Evolutionary conservation across 1,139 yeast genomes (phyloP).

Genomic region (Yamadazyma triangularis): DNA sequence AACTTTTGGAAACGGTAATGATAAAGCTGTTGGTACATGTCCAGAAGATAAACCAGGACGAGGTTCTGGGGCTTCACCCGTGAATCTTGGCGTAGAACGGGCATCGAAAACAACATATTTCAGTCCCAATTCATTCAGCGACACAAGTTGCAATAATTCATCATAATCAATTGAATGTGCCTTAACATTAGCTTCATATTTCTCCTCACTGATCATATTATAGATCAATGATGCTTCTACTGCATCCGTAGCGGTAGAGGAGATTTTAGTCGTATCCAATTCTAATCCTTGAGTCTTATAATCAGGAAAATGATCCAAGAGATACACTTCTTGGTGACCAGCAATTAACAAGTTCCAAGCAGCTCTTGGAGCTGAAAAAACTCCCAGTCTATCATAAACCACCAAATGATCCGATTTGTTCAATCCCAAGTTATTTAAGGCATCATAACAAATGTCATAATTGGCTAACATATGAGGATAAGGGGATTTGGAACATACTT

Average conservation of each 20-base stretch:
- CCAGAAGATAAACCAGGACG: conserved; percentile 85
- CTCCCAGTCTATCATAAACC: conserved; percentile 82
- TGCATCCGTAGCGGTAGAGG: conserved; percentile 11
- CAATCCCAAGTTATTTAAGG: conserved; percentile 48
- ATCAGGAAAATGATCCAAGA: conserved; percentile 57
- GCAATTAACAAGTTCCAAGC: conserved; percentile 83
- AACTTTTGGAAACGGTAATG: conserved; percentile 70
- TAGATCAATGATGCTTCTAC: conserved; percentile 17
- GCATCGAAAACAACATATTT: conserved; percentile 72
- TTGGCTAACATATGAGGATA: conserved; percentile 92
- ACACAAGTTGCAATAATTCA: conserved; percentile 54
- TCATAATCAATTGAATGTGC: conserved; percentile 59
- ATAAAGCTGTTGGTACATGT: conserved; percentile 76
- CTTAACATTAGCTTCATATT: conserved; percentile 27
- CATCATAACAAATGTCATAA: conserved; percentile 45
- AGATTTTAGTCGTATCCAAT: conserved; percentile 19
- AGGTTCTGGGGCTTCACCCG: conserved; percentile 82
- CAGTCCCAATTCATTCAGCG: conserved; percentile 40
- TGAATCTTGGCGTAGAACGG: conserved; percentile 66
- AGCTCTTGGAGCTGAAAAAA: conserved; percentile 84
- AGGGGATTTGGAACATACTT: conserved; percentile 47
- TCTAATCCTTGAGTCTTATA: conserved; percentile 35
- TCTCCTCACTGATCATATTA: conserved; percentile 13
- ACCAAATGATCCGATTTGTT: conserved; percentile 54
- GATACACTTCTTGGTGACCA: conserved; percentile 64